phyloP scores from a whole-genome alignment of 1,284 basidiomycete genomes.

The Porphyrellus sp. region DNA sequence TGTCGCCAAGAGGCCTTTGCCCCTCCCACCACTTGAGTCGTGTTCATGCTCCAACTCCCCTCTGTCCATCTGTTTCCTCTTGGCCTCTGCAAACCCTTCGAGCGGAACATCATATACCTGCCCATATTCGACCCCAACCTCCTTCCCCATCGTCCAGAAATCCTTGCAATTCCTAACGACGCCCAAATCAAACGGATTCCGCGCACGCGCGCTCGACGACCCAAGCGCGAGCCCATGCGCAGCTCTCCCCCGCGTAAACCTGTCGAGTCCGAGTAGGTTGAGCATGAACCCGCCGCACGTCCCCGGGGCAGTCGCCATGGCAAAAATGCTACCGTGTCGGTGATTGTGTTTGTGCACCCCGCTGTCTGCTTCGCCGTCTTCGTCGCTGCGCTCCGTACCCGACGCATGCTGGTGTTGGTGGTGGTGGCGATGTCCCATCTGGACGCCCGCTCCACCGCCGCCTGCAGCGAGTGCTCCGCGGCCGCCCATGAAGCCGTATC shows the following conservation, averaged over 20 bases:
- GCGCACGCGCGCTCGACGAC: slow-evolving; percentile 38
- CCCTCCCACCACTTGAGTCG: slow-evolving; percentile 38
- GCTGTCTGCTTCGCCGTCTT: slow-evolving; percentile 56
- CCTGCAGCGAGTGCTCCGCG: slow-evolving; percentile 95
- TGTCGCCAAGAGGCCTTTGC: slow-evolving; percentile 39
- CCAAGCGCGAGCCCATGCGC: slow-evolving; percentile 70
- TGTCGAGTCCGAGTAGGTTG: slow-evolving; percentile 87
- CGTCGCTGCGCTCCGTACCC: slow-evolving; percentile 41
- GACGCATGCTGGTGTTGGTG: slow-evolving; percentile 42
- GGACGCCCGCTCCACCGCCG: slow-evolving; percentile 71
- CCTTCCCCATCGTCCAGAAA: slow-evolving; percentile 87
- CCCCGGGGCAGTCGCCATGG: slow-evolving; percentile 30
- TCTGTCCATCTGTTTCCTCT: slow-evolving; percentile 51
- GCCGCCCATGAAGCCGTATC: slow-evolving; percentile 97
- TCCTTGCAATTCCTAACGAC: slow-evolving; percentile 86
- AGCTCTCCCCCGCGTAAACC: slow-evolving; percentile 89
- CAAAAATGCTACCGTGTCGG: slow-evolving; percentile 40
- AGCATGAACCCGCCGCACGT: slow-evolving; percentile 65
- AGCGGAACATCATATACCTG: slow-evolving; percentile 84
- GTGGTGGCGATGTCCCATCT: slow-evolving; percentile 67
- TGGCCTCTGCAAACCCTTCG: slow-evolving; percentile 77
- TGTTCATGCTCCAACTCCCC: slow-evolving; percentile 44
- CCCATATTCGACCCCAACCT: slow-evolving; percentile 88
- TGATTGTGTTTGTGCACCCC: slow-evolving; percentile 41
- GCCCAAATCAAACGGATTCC: slow-evolving; percentile 93